Evolutionary conservation across 1,139 yeast genomes (phyloP).

Genomic region (Meyerozyma athensensis): DNA sequence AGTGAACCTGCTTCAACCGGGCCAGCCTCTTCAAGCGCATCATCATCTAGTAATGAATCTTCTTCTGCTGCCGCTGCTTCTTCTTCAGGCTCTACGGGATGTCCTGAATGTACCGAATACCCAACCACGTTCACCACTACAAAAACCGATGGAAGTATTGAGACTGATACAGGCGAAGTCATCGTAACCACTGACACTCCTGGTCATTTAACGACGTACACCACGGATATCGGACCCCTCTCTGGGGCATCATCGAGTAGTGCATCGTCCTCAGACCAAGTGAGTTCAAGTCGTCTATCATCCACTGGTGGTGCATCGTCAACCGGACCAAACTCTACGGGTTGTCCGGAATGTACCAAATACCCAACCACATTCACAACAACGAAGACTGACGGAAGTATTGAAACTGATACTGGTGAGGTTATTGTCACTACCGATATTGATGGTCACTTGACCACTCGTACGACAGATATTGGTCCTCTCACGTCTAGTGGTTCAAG

Average conservation of each 20-base stretch:
- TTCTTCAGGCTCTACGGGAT: too few species aligned
- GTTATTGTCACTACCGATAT: constrained; percentile 2
- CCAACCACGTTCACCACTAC: neutral
- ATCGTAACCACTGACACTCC: constrained; percentile 10
- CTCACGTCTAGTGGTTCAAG: constrained; percentile 1
- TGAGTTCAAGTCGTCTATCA: too few species aligned
- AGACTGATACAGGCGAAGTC: constrained; percentile 6
- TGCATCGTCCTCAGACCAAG: neutral
- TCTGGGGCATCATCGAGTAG: neutral
- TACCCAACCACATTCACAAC: constrained; percentile 3
- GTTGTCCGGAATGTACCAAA: neutral
- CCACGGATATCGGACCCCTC: neutral
- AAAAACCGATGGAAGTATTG: neutral
- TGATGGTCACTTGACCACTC: neutral
- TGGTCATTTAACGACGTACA: constrained; percentile 7
- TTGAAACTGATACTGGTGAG: constrained; percentile 3
- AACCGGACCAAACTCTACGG: neutral
- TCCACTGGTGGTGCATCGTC: neutral
- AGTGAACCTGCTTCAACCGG: too few species aligned
- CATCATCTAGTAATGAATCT: too few species aligned
- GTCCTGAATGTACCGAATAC: neutral
- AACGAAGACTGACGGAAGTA: constrained; percentile 4
- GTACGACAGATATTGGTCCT: neutral
- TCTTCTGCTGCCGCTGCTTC: too few species aligned
- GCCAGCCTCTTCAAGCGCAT: too few species aligned